A percentile compares a stretch with the other conserved stretches of the same genome.
Conservation (phyloP, 2,329 filamentous ascomycete genomes). For the Pseudogymnoascus sp. region DNA sequence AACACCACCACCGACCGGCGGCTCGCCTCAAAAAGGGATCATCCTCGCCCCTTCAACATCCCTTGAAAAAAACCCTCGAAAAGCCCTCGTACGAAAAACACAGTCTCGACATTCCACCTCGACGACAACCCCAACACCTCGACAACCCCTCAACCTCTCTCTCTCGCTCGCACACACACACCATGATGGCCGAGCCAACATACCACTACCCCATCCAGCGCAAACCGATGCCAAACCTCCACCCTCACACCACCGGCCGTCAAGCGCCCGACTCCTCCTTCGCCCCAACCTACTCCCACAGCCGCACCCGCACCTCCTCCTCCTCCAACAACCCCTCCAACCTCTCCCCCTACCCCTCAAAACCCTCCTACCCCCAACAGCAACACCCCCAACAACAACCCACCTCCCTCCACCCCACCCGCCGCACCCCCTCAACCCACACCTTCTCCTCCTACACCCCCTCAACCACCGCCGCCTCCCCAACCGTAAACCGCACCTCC, state of each 20-base stretch:
- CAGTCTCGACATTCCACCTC: no score
- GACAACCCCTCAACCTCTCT: neutral
- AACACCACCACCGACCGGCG: no score
- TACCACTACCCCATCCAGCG: neutral
- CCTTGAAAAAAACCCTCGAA: no score
- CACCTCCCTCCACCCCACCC: conserved; percentile 28
- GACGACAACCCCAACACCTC: neutral
- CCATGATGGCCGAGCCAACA: conserved; percentile 2
- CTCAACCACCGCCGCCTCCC: conserved; percentile 57
- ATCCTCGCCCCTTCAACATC: no score
- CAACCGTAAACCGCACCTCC: conserved; percentile 63
- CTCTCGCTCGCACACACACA: neutral
- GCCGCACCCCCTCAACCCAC: conserved; percentile 58
- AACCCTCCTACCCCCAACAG: conserved; percentile 16
- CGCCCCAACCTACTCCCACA: conserved; percentile 21
- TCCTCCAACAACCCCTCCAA: conserved; percentile 8
- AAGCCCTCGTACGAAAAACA: no score
- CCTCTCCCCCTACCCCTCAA: conserved; percentile 27
- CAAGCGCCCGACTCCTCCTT: conserved; percentile 18
- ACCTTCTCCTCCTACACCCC: conserved; percentile 37
- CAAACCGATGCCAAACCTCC: conserved; percentile 9
- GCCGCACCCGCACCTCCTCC: conserved; percentile 20
- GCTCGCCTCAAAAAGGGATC: no score
- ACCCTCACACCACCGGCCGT: conserved; percentile 17
- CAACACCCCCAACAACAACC: conserved; percentile 26